A percentile compares a stretch with the other conserved stretches of the same genome.
phyloP scores from a whole-genome alignment of 257 asterid species.

The Paraleonurus japonicus region DNA sequence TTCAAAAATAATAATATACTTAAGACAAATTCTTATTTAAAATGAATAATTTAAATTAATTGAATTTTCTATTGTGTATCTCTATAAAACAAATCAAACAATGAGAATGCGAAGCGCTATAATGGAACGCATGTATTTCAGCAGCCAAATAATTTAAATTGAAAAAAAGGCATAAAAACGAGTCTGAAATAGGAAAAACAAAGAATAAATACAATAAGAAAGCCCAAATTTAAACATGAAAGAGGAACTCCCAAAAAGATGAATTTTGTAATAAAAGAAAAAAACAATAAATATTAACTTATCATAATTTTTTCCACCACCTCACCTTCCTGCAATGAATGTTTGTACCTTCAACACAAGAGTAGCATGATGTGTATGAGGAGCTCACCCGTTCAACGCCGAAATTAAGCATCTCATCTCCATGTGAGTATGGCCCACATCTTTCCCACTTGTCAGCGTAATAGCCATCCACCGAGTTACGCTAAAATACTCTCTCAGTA shows the following conservation, averaged over 20 bases:
- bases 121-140: background rate
- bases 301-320: slow-evolving; percentile 9
- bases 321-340: slow-evolving; percentile 32
- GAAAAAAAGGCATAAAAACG: background rate
- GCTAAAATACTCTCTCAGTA: slow-evolving; percentile 21
- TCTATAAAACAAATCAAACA: no score
- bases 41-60: no score
- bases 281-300: slow-evolving; percentile 12
- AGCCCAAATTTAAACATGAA: slow-evolving; percentile 20
- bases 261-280: slow-evolving; percentile 12
- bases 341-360: slow-evolving; percentile 39
- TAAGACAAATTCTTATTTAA: no score
- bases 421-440: slow-evolving; percentile 34
- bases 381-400: slow-evolving; percentile 15
- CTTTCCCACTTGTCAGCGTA: slow-evolving; percentile 14
- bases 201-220: slow-evolving; percentile 46
- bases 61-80: no score
- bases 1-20: no score
- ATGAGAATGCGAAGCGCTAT: no score
- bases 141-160: background rate
- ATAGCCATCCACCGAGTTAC: slow-evolving; percentile 30
- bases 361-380: slow-evolving; percentile 24
- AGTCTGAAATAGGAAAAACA: slow-evolving; percentile 23
- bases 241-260: slow-evolving; percentile 23
- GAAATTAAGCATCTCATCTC: slow-evolving; percentile 16